Percentiles rank a stretch among this genome's conserved stretches.
Conservation (phyloP, 257 asterid genomes). For the Leonotis leonurus region DNA sequence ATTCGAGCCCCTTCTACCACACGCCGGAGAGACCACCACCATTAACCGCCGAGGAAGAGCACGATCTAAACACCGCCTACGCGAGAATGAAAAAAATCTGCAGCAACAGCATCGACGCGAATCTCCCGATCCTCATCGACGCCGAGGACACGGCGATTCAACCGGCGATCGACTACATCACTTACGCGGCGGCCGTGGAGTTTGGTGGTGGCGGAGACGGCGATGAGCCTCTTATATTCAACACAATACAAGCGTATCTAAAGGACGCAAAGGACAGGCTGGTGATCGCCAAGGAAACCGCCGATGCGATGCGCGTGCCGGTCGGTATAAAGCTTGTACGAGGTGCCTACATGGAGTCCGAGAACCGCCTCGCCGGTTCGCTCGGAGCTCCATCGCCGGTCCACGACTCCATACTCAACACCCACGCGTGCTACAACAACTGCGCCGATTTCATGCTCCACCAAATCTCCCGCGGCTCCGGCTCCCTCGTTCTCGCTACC, state of each 20-base stretch:
- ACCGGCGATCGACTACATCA: conserved; percentile 76
- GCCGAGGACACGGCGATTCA: conserved; percentile 79
- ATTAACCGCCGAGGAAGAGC: conserved; percentile 49
- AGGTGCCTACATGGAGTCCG: conserved; percentile 75
- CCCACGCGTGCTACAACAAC: conserved; percentile 49
- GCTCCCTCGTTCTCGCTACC: conserved; percentile 73
- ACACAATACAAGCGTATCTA: conserved; percentile 73
- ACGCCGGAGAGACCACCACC: conserved; percentile 44
- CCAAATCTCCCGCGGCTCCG: conserved; percentile 50
- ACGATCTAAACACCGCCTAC: conserved; percentile 37
- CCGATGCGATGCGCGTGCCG: conserved; percentile 45
- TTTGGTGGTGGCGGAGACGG: conserved; percentile 20
- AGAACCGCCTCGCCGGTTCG: conserved; percentile 32
- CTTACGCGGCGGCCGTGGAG: conserved; percentile 50
- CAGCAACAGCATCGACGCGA: conserved; percentile 25
- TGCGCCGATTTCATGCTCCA: conserved; percentile 63
- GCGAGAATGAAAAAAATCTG: conserved; percentile 44
- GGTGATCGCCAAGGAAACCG: conserved; percentile 42
- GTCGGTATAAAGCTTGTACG: conserved; percentile 77
- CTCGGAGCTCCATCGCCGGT: conserved; percentile 50
- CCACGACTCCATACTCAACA: conserved; percentile 39
- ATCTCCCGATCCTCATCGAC: conserved; percentile 58
- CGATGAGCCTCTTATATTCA: conserved; percentile 50
- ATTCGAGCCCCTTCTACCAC: conserved; percentile 70
- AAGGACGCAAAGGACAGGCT: conserved; percentile 58